Evolutionary conservation across 371 early-diverging fungal species (phyloP).

Genomic region (Vittaforma corneae): DNA sequence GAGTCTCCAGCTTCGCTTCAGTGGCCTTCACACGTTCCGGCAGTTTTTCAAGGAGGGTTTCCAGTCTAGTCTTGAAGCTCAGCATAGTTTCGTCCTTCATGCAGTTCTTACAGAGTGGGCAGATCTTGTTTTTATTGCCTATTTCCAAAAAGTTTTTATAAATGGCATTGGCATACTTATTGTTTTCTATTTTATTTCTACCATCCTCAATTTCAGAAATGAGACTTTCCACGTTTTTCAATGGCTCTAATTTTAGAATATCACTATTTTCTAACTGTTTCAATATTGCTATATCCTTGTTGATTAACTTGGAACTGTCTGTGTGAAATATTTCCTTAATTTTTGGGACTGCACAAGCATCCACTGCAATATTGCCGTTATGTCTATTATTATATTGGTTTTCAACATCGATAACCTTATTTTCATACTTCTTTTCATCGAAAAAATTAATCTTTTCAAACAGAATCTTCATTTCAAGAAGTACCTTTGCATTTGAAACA

Average conservation of each 20-base stretch:
- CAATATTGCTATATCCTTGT: not conserved
- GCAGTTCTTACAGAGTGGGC: slow-evolving; percentile 33
- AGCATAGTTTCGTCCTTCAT: slow-evolving; percentile 10
- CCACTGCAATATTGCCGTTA: not conserved
- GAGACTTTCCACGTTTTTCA: not conserved
- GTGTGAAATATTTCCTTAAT: no score
- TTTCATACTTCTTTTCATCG: not conserved
- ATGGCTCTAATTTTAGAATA: not conserved
- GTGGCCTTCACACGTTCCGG: slow-evolving; percentile 16
- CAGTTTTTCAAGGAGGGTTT: slow-evolving; percentile 10
- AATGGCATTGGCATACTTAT: not conserved
- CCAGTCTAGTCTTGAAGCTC: slow-evolving; percentile 14
- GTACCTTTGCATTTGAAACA: no score
- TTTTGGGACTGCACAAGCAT: not conserved
- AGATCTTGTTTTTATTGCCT: slow-evolving; percentile 16
- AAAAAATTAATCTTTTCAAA: not conserved
- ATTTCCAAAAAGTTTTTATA: slow-evolving; percentile 20
- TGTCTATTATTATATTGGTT: not conserved
- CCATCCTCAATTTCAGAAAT: slow-evolving; percentile 3
- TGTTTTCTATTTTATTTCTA: not conserved
- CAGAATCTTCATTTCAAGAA: slow-evolving; percentile 12
- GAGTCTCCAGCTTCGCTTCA: slow-evolving; percentile 1
- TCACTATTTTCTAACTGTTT: not conserved
- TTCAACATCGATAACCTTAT: not conserved
- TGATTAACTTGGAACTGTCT: not conserved